Base-by-base conservation (phyloP, 2,329 filamentous ascomycete genomes). In the Fusarium mangiferae region DNA sequence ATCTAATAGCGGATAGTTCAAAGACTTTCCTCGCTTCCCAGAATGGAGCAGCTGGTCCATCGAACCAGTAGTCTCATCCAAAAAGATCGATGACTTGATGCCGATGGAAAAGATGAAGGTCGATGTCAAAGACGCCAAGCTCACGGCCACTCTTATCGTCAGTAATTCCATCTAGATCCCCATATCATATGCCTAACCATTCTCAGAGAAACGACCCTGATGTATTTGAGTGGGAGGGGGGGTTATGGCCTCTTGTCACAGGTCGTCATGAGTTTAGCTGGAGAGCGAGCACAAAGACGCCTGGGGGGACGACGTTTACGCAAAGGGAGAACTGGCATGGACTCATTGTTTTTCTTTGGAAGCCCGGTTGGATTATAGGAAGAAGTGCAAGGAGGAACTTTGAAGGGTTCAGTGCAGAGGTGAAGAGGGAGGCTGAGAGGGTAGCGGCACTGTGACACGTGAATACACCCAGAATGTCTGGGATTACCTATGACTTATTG, bases 41-140 rank as follows among this genome's bases (percentile, higher is more conserved):
- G 59, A 70, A 59, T 70, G 66, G 66, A 70, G 48, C 6, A 54
- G 36, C 7, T 70, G 66, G 67, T 54, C 52, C 9, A 52, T 70
- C 12, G 28, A 70, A 22, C 38, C 67, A 15, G 26, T 33, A 4
- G 35, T 28, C 10, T 39, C 59, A 9, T 48, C 46, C 4, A 65
- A 59, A n/a, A 59, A 59, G 12, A 14, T 24, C 2, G 49, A 66
- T 26, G 59, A 66, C 36, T 22, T 66, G 13, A 11, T 3, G 10
- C 59, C 35, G 3, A 44, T 49, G 13, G 67, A 70, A 5, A 70
- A 66, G 5, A 42, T 70, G 10, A 70, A 38, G 13, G 30, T 70
- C 8, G 46, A 66, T 4, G 26, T 70, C 4, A 36, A 69, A 14
- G 55, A 51, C 1, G n/a, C 57, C 7, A 70, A 66, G 24, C 54